phyloP scores from a whole-genome alignment of 768 basidiomycete genomes.

The Guyanaporus albipodus region DNA sequence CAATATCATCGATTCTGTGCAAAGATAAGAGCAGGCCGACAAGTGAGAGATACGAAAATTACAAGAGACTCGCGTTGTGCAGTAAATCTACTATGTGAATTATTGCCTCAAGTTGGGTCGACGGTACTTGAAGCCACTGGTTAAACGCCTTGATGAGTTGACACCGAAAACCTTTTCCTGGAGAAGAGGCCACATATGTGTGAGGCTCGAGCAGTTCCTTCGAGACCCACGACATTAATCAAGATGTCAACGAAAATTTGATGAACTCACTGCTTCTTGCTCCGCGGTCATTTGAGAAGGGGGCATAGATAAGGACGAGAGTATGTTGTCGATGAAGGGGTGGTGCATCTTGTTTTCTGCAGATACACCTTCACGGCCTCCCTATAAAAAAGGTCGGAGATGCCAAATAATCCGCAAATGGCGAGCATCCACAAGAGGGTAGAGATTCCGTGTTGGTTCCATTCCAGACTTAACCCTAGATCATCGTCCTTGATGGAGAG shows the following conservation, averaged over 20 bases:
- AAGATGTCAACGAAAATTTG: neutral
- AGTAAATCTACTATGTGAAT: slow-evolving; percentile 82
- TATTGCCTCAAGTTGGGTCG: slow-evolving; percentile 67
- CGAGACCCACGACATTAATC: neutral
- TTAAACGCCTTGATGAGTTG: slow-evolving; percentile 92
- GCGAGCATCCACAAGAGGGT: neutral
- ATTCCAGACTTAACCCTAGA: slow-evolving; percentile 3
- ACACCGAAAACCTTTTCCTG: slow-evolving; percentile 88
- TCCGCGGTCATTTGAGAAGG: slow-evolving; percentile 14
- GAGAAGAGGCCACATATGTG: slow-evolving; percentile 75
- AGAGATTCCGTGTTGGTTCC: neutral
- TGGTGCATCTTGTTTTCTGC: slow-evolving; percentile 15
- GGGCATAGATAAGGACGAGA: slow-evolving; percentile 30
- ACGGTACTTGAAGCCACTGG: slow-evolving; percentile 81
- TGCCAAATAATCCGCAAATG: slow-evolving; percentile 10
- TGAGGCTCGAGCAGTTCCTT: slow-evolving; percentile 82
- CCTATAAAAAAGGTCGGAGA: slow-evolving; percentile 11
- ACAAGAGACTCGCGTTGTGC: slow-evolving; percentile 92
- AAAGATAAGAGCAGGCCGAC: neutral
- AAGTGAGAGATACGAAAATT: slow-evolving; percentile 19
- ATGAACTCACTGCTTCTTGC: slow-evolving; percentile 21
- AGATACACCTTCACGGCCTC: neutral
- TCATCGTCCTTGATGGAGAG: slow-evolving; percentile 2
- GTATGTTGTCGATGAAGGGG: slow-evolving; percentile 39
- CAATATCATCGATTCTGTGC: slow-evolving; percentile 88